Evolutionary conservation across 441 rosid species (phyloP).

Genomic region (Arabidopsis hybrid): DNA sequence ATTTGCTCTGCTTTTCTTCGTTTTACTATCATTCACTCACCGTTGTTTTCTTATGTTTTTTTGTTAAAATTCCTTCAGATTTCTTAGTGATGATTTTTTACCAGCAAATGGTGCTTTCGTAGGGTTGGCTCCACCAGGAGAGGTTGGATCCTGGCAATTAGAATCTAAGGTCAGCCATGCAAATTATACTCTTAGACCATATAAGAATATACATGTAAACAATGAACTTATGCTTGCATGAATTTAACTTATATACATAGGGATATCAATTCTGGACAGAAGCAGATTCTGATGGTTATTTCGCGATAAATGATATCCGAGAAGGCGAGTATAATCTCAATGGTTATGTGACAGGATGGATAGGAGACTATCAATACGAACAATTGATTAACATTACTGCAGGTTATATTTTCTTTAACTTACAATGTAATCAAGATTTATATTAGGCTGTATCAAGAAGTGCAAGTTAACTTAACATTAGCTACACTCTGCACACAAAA

Average conservation of each 20-base stretch:
- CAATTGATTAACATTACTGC: conserved; percentile 48
- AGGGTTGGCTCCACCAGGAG: conserved; percentile 80
- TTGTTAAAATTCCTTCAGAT: conserved; percentile 44
- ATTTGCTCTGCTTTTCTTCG: conserved; percentile 18
- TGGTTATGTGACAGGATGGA: conserved; percentile 68
- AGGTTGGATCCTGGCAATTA: conserved; percentile 78
- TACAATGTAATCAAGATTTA: background rate
- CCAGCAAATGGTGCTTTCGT: conserved; percentile 65
- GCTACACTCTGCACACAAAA: conserved; percentile 11
- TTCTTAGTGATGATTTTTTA: conserved; percentile 48
- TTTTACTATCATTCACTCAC: background rate
- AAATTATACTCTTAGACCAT: background rate
- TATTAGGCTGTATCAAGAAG: conserved; percentile 4
- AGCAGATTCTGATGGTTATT: conserved; percentile 55
- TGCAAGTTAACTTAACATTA: background rate
- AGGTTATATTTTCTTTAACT: conserved; percentile 44
- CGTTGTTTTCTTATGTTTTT: background rate
- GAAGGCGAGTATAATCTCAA: conserved; percentile 63
- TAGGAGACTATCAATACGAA: conserved; percentile 60
- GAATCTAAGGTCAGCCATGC: conserved; percentile 67
- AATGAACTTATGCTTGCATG: conserved; percentile 12
- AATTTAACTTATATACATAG: conserved; percentile 33
- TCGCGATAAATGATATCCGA: conserved; percentile 49
- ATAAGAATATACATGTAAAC: background rate
- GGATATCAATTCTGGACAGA: conserved; percentile 76